Base-by-base conservation (phyloP, 73 alveolate species). In the Paramecium biaurelia region DNA sequence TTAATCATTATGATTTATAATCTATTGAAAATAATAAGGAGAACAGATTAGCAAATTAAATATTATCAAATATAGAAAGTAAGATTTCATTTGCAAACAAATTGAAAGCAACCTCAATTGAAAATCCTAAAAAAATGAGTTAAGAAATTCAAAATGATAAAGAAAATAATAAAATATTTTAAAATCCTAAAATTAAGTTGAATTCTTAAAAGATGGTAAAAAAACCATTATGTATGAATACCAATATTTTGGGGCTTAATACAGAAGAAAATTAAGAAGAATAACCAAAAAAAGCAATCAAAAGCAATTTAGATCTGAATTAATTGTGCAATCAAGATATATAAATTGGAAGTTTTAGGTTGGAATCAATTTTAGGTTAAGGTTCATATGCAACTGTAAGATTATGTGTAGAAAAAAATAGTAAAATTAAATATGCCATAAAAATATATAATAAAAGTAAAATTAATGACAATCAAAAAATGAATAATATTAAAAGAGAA, bases 381-480 rank as follows among this genome's bases (percentile, higher is more conserved):
- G 99, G 99, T 49, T 98, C 99, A 2, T 97, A 97, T 93, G 99
- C 99, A 15, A 92, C 95, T 0, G 99, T 97, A 14, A 95, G 96
- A 87, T 85, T 89, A 11, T 97, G 93, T 8, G 79, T 88, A 30
- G 95, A 97, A 56, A 95, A 92, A 85, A 35, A 86, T 47, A 43
- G 98, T 21, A 95, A 93, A 86, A 92, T 89, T 15, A 93, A 87
- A 56, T 96, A 89, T 86, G 99, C 99, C 34, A 95, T 97, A 85
- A 97, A 97, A 93, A 96, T 97, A 53, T 97, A 97, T 93, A 96
- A 97, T 58, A 97, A 94, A 85, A 92, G 76, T 57, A 97, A 96
- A 92, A 92, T 97, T 41, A 96, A 93, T 92, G 99, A 97, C 79
- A 59, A 85, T 20, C 92, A 96, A 20, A 97, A 97, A 93, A 97